A percentile compares a stretch with the other conserved stretches of the same genome.
These are phyloP conservation scores for Vigna angularis DNA, from an alignment of 306 rosid species.

Conservation along the genomic window DNA sequence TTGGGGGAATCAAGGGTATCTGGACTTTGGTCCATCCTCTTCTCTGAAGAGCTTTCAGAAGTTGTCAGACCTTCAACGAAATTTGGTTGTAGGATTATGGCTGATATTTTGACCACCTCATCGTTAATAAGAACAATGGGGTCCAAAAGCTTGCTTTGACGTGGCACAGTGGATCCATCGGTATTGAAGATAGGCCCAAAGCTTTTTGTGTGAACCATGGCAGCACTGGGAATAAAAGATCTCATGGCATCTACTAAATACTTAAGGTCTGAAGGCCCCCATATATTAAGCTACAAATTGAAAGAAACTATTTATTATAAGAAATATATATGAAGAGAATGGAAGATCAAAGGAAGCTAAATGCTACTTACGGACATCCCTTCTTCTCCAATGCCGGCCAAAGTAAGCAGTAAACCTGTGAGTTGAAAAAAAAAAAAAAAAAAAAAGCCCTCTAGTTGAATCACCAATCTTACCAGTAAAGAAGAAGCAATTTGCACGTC, in stretches of 20 bases:
- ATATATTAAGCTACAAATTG: constrained; percentile 71
- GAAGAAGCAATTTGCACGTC: background rate
- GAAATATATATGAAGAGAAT: constrained; percentile 16
- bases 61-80: constrained; percentile 38
- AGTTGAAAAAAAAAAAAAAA: constrained; percentile 34
- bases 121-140: constrained; percentile 81
- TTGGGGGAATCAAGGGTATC: constrained; percentile 48
- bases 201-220: constrained; percentile 95
- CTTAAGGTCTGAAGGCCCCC: constrained; percentile 94
- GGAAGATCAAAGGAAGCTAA: constrained; percentile 24
- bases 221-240: constrained; percentile 87
- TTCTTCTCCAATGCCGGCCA: constrained; percentile 94
- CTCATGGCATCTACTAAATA: constrained; percentile 87
- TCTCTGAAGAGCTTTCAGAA: constrained; percentile 43
- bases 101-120: constrained; percentile 92
- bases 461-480: constrained; percentile 8
- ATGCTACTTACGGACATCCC: constrained; percentile 82
- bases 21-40: constrained; percentile 41
- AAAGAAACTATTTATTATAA: constrained; percentile 32
- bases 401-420: constrained; percentile 87
- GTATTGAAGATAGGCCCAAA: constrained; percentile 63
- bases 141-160: constrained; percentile 50
- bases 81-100: constrained; percentile 70
- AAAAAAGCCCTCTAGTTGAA: constrained; percentile 36
- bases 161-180: constrained; percentile 39